Base-by-base conservation (phyloP, 2,329 filamentous ascomycete genomes). In the Lecanicillium sp. region DNA sequence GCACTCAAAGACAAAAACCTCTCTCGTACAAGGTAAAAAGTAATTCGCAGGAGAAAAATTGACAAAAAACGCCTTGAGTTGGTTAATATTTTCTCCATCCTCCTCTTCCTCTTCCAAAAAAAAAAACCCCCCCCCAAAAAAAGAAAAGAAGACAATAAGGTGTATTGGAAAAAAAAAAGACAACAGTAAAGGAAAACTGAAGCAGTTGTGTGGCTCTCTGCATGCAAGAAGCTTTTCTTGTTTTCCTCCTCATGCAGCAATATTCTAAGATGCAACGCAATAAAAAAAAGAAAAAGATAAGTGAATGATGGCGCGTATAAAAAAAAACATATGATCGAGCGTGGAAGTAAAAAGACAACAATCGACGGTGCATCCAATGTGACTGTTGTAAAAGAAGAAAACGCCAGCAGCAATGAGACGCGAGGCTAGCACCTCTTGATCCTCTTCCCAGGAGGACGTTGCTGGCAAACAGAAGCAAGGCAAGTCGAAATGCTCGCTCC, bases 181-280 rank as follows among this genome's bases (percentile, higher is more conserved):
- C n/a, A n/a, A n/a, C 12, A 23, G 14, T n/a, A n/a, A n/a, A 35
- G 32, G 19, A 35, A 35, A 35, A 35, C 14, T n/a, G 19, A 35
- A 35, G 33, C 6, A 14, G 20, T 20, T 12, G 27, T 37, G 26
- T 27, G 38, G 36, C 19, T 30, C 27, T 20, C 5, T 44, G 32
- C 35, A 9, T 35, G 20, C n/a, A n/a, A n/a, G n/a, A n/a, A n/a
- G n/a, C n/a, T 45, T 24, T 45, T 30, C 37, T 20, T 32, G 14
- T 35, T 14, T 24, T 21, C 43, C 30, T 41, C 10, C 19, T 20
- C 14, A 38, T 50, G 45, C 38, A 36, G 27, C 27, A 17, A 10
- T 11, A 15, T 27, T 50, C 41, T 36, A 50, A 44, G 35, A 45
- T 45, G 41, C 41, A 49, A 39, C 41, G 41, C 36, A 40, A 41